Evolutionary conservation across 2,329 filamentous ascomycete genomes (phyloP).

Genomic region (Microdochium nivale): DNA sequence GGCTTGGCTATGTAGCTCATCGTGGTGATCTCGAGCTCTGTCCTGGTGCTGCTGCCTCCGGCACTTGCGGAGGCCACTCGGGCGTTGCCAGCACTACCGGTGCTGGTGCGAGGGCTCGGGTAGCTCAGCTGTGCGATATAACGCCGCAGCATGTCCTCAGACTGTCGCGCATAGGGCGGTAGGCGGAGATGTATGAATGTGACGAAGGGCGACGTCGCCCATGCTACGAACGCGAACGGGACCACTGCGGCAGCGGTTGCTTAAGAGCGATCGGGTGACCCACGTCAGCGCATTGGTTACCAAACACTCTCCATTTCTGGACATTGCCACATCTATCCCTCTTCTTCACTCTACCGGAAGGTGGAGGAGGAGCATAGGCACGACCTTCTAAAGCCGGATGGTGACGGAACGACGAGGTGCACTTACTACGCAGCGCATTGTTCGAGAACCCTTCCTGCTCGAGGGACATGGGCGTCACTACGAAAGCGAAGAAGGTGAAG

Average conservation of each 20-base stretch:
- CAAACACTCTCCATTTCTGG: too few species aligned
- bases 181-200: conserved; percentile 63
- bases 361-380: background rate
- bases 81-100: background rate
- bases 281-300: background rate
- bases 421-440: conserved; percentile 15
- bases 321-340: too few species aligned
- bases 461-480: conserved; percentile 53
- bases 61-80: background rate
- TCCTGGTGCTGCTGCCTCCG: conserved; percentile 10
- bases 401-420: background rate
- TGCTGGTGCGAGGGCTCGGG: background rate
- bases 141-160: conserved; percentile 43
- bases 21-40: conserved; percentile 42
- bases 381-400: too few species aligned
- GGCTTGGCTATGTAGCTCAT: conserved; percentile 48
- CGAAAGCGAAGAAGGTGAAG: conserved; percentile 55
- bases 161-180: conserved; percentile 55
- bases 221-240: conserved; percentile 56
- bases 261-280: background rate
- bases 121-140: conserved; percentile 27
- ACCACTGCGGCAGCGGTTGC: conserved; percentile 44
- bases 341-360: too few species aligned
- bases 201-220: conserved; percentile 62
- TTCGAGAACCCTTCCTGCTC: conserved; percentile 21